These are phyloP conservation scores for Sinapis alba DNA, from an alignment of 441 rosid species.

Conservation along the genomic window DNA sequence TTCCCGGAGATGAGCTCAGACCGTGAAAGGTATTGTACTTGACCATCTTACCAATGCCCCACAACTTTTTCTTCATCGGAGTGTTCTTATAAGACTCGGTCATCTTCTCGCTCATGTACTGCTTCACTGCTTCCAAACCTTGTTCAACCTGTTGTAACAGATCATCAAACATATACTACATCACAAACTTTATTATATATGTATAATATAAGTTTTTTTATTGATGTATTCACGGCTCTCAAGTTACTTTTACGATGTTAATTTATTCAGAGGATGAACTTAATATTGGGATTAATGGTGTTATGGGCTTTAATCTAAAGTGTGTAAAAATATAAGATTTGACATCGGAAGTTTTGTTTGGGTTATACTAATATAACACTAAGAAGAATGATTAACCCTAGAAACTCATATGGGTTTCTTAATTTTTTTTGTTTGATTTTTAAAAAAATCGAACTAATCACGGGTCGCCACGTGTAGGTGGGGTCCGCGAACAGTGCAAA, in stretches of 20 bases:
- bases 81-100: slow-evolving; percentile 44
- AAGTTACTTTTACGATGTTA: neutral
- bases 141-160: slow-evolving; percentile 43
- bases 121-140: slow-evolving; percentile 56
- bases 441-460: too few relatives aligned
- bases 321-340: too few relatives aligned
- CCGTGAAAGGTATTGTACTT: slow-evolving; percentile 57
- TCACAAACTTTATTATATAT: neutral
- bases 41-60: slow-evolving; percentile 71
- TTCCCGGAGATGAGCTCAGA: slow-evolving; percentile 31
- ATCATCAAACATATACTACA: neutral
- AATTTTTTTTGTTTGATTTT: too few relatives aligned
- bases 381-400: too few relatives aligned
- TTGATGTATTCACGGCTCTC: neutral
- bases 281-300: neutral
- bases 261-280: neutral
- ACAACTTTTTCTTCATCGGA: slow-evolving; percentile 51
- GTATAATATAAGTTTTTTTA: neutral
- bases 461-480: too few relatives aligned
- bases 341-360: too few relatives aligned
- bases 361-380: too few relatives aligned
- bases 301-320: neutral
- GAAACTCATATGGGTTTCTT: too few relatives aligned
- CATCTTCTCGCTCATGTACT: slow-evolving; percentile 69
- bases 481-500: too few relatives aligned